phyloP scores from a whole-genome alignment of 2,329 filamentous ascomycete species.

The Neofusicoccum ribis region DNA sequence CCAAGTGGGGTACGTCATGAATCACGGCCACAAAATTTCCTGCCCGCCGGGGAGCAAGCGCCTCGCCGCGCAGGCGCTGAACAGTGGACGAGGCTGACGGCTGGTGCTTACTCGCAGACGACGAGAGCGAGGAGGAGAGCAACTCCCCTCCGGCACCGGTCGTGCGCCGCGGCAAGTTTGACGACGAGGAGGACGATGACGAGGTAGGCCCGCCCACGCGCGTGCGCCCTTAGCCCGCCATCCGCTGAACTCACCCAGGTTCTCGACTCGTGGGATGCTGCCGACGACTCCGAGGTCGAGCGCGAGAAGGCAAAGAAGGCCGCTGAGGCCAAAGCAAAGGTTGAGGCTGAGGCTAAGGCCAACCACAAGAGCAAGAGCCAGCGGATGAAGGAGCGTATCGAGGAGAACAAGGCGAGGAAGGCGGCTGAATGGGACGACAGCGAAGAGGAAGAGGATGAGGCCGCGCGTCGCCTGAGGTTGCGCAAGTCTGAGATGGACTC shows the following conservation, averaged over 20 bases:
- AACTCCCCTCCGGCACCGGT: slow-evolving; percentile 51
- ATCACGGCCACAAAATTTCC: slow-evolving; percentile 23
- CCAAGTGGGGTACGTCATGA: slow-evolving; percentile 44
- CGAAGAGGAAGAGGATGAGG: slow-evolving; percentile 68
- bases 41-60: background rate
- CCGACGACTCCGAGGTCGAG: slow-evolving; percentile 95
- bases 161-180: slow-evolving; percentile 69
- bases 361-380: slow-evolving; percentile 88
- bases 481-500: slow-evolving; percentile 80
- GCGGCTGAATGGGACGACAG: slow-evolving; percentile 58
- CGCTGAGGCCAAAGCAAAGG: slow-evolving; percentile 82
- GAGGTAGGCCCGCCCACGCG: slow-evolving; percentile 54
- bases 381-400: slow-evolving; percentile 77
- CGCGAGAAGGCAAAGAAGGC: slow-evolving; percentile 91
- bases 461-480: slow-evolving; percentile 71
- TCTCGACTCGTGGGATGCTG: slow-evolving; percentile 94
- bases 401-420: slow-evolving; percentile 58
- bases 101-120: slow-evolving; percentile 26
- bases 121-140: slow-evolving; percentile 59
- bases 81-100: slow-evolving; percentile 19
- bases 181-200: slow-evolving; percentile 87
- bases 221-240: slow-evolving; percentile 17
- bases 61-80: background rate
- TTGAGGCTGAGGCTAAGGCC: slow-evolving; percentile 81
- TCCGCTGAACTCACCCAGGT: slow-evolving; percentile 57